A percentile compares a stretch with the other conserved stretches of the same genome.
phyloP scores from a whole-genome alignment of 768 basidiomycete species.

The Rhizopogon vinicolor region DNA sequence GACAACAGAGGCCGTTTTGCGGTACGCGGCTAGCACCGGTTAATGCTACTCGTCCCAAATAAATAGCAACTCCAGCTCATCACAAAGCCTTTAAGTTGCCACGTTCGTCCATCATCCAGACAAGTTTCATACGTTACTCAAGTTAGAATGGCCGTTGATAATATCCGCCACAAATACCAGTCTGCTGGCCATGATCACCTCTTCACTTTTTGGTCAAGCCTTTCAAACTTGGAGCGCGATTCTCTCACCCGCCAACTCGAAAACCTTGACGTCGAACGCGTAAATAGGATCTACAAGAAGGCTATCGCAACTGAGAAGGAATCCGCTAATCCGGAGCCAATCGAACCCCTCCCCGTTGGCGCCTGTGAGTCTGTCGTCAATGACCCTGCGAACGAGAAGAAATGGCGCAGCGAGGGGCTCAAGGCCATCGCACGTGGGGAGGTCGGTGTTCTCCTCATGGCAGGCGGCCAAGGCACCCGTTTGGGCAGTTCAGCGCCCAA shows the following conservation, averaged over 20 bases:
- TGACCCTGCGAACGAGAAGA: conserved; percentile 47
- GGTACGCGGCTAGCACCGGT: conserved; percentile 1
- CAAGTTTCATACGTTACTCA: not conserved
- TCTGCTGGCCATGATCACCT: conserved; percentile 86
- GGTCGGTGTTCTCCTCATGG: conserved; percentile 96
- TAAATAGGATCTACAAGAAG: conserved; percentile 82
- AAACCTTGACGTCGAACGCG: conserved; percentile 81
- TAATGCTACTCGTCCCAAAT: not conserved
- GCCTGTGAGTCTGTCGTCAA: conserved; percentile 62
- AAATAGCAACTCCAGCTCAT: conserved; percentile 1
- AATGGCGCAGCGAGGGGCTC: conserved; percentile 80
- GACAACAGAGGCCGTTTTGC: not conserved
- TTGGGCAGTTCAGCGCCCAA: conserved; percentile 91
- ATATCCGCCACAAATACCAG: conserved; percentile 60
- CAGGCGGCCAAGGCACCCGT: conserved; percentile 95
- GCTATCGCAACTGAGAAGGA: conserved; percentile 66
- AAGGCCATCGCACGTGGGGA: conserved; percentile 75
- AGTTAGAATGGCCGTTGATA: conserved; percentile 51
- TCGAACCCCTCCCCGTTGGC: conserved; percentile 79
- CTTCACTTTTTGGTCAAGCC: conserved; percentile 78
- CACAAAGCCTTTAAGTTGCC: not conserved
- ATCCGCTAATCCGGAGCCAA: conserved; percentile 45
- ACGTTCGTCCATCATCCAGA: not conserved
- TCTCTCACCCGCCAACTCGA: conserved; percentile 69
- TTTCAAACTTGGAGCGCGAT: conserved; percentile 59